Conservation (phyloP, 306 rosid species). For the Malus domestica region DNA sequence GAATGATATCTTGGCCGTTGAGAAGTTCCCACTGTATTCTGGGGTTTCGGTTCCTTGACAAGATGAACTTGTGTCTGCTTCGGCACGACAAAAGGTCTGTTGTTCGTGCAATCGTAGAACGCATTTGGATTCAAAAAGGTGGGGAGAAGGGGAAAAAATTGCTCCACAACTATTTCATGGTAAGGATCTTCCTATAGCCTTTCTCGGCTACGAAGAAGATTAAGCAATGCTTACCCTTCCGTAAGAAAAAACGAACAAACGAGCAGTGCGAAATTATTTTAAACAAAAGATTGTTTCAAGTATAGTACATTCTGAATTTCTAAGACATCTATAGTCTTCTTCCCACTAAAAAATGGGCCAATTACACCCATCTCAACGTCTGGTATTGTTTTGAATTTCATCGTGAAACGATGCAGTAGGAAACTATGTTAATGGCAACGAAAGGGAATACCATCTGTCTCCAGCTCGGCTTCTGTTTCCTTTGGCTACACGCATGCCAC, state of each 20-base stretch:
- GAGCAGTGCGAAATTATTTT: neutral
- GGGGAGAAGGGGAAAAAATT: too few relatives aligned
- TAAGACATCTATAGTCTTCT: neutral
- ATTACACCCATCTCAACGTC: neutral
- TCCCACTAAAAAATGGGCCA: neutral
- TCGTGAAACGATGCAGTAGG: neutral
- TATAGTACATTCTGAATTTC: constrained; percentile 11
- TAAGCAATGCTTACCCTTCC: neutral
- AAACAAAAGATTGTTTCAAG: neutral
- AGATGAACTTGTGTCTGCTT: neutral
- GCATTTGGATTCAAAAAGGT: neutral
- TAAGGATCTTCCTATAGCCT: neutral
- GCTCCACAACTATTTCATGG: neutral
- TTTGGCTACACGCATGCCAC: neutral
- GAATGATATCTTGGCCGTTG: neutral
- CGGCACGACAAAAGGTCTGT: neutral
- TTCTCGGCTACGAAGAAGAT: neutral
- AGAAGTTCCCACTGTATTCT: constrained; percentile 1
- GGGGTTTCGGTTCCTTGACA: constrained; percentile 9
- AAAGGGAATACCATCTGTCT: neutral
- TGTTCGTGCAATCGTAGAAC: neutral
- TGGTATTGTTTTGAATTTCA: neutral
- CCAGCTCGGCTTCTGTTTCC: neutral
- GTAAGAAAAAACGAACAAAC: neutral
- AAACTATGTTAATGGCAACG: neutral